Evolutionary conservation across 1,139 yeast genomes (phyloP).

Genomic region (Lodderomyces elongisporus): DNA sequence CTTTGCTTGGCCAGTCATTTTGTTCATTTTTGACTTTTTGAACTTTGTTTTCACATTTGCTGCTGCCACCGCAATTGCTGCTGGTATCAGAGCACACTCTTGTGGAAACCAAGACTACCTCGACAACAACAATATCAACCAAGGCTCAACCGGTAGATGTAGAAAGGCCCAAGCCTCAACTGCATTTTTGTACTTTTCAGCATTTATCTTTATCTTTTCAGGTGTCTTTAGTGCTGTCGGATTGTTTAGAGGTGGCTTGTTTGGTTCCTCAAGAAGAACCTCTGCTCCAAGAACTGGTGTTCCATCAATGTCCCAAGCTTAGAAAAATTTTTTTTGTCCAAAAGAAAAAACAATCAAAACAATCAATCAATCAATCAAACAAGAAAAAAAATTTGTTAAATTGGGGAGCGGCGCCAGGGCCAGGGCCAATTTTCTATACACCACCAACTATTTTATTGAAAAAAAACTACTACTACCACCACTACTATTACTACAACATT

Average conservation of each 20-base stretch:
- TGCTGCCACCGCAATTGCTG: slow-evolving; percentile 92
- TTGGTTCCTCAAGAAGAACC: slow-evolving; percentile 45
- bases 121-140: slow-evolving; percentile 59
- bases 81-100: slow-evolving; percentile 79
- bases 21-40: slow-evolving; percentile 74
- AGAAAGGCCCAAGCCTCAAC: slow-evolving; percentile 90
- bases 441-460: background rate
- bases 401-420: too few species aligned
- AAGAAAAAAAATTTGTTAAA: too few species aligned
- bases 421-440: too few species aligned
- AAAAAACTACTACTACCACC: background rate
- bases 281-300: slow-evolving; percentile 69
- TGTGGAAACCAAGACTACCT: slow-evolving; percentile 68
- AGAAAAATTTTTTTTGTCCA: too few species aligned
- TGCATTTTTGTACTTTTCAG: slow-evolving; percentile 87
- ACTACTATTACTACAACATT: too few species aligned
- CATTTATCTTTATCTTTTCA: slow-evolving; percentile 70
- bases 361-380: too few species aligned
- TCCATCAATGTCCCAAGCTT: slow-evolving; percentile 85
- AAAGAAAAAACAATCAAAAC: too few species aligned
- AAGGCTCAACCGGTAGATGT: slow-evolving; percentile 79
- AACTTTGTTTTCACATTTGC: slow-evolving; percentile 90
- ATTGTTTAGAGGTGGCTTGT: slow-evolving; percentile 67
- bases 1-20: slow-evolving; percentile 81
- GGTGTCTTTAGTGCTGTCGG: slow-evolving; percentile 56